Evolutionary conservation across 768 basidiomycete genomes (phyloP).

Genomic region (Gautieria morchelliformis): DNA sequence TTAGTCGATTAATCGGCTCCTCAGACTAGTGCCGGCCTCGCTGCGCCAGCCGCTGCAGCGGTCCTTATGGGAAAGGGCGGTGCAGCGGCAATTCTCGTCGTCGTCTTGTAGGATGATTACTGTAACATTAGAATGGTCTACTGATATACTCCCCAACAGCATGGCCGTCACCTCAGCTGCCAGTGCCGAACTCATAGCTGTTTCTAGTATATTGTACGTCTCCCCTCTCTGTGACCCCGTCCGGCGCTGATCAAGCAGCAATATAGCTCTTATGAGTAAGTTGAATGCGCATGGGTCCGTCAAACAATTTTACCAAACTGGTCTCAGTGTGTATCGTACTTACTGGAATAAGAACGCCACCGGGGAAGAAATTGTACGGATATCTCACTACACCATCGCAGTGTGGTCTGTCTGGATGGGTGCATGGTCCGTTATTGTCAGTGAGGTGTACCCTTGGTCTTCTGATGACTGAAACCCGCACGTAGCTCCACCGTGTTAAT

Average conservation of each 20-base stretch:
- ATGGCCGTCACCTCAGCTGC: conserved; percentile 41
- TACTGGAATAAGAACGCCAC: conserved; percentile 29
- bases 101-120: conserved; percentile 27
- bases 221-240: not conserved
- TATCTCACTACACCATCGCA: conserved; percentile 31
- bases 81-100: conserved; percentile 33
- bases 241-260: not conserved
- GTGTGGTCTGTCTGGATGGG: conserved; percentile 38
- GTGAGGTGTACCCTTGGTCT: not conserved
- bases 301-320: not conserved
- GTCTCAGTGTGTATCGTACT: conserved; percentile 22
- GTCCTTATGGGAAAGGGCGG: conserved; percentile 38
- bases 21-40: conserved; percentile 34
- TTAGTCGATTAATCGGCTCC: not conserved
- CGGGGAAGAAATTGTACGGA: conserved; percentile 30
- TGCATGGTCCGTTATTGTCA: conserved; percentile 30
- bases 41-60: conserved; percentile 36
- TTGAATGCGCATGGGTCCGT: not conserved
- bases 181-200: conserved; percentile 37
- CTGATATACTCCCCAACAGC: conserved; percentile 10
- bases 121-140: too few relatives aligned
- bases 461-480: not conserved
- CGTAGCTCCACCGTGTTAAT: conserved; percentile 32
- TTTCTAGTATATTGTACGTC: conserved; percentile 33
- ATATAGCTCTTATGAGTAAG: conserved; percentile 38